Evolutionary conservation across 306 rosid species (phyloP), one percentile per base, ranked within the genome.

Genomic region (Cyclanthera cordifolia): DNA sequence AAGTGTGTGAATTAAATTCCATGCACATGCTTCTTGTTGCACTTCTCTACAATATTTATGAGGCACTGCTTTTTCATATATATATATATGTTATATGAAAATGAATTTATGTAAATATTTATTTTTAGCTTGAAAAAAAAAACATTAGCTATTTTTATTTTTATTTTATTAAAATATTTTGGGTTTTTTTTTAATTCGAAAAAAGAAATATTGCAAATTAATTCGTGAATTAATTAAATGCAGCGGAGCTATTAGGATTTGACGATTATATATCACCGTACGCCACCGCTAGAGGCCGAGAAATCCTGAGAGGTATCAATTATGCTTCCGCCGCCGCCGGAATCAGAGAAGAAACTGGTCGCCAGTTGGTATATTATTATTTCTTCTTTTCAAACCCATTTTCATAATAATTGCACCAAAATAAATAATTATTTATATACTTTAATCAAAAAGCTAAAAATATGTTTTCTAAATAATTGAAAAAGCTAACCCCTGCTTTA

Each of bases 321-420:
- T 93, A 83, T 81, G 99, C 99, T 51, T 93, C 99, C 2, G 99
- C 97, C 50, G 99, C 99, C 34, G 96, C 99, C 2, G 99, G 96
- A 75, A 93, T 93, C 10, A 85, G 96, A 79, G 95, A 90, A 10
- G 99, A 90, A 83, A 93, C 96, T 8, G 99, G 99, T 37, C 95
- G 65, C 15, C 99, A 93, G 72, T 61, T 93, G 95, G 99, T 57
- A 57, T 93, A 70, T 4, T 20, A 34, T 52, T 11, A 43, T 8
- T 43, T 17, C 48, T 3, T 53, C 16, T 32, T 17, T 24, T 17
- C 54, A 23, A n/a, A 39, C 28, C 49, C 2, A 32, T 50, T 17
- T 16, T 50, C 54, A 50, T 3, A 3, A 50, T 3, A 3, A 17
- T 17, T 17, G 4, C 53, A n/a, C 50, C 3, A 4, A 47, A 47